Evolutionary conservation across 345 rosid species (phyloP), one percentile per base, ranked within the genome.

Genomic region (Acer yangbiense): DNA sequence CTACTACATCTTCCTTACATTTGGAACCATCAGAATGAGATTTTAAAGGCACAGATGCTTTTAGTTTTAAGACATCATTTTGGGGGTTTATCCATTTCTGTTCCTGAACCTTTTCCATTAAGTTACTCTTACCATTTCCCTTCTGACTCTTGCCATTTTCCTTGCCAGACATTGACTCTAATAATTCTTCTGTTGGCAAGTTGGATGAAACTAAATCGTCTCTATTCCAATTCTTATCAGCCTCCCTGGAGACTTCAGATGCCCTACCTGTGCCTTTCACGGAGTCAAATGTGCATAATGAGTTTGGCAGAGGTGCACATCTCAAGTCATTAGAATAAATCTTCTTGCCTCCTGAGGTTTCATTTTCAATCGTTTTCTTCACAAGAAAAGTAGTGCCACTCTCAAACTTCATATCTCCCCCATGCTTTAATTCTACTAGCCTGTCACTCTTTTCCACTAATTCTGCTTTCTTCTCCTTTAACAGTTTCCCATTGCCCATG

Each of bases 391-490:
- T 9, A 48, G 58, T 61, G 57, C 14, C 76, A 58, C 70, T 79
- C 71, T 70, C 74, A 70, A 60, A 58, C 75, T 60, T 63, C 5
- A 54, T 23, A 65, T 68, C 16, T 68, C 46, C 62, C 66, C 18
- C 78, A 12, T 46, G 71, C 66, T 76, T 85, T 70, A 63, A 25
- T 48, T 44, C 84, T 35, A 41, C 68, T 17, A 55, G 21, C 80
- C 48, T 82, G 68, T 80, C 71, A 35, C 72, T 72, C 74, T 83
- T 83, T 57, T 82, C 82, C n/a, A 66, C 81, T 41, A 74, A 62
- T 74, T 84, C 86, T 62, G 21, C 69, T 83, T 75, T 84, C 80
- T 75, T 85, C 82, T 80, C 80, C 78, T 74, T 77, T 52, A 68
- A 76, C 80, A 71, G 58, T 78, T 74, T 77, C 78, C 69, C 78